A percentile compares a stretch with the other conserved stretches of the same genome.
Evolutionary conservation across 495 filamentous ascomycete genomes (phyloP).

Genomic region (Cercophora scortea): DNA sequence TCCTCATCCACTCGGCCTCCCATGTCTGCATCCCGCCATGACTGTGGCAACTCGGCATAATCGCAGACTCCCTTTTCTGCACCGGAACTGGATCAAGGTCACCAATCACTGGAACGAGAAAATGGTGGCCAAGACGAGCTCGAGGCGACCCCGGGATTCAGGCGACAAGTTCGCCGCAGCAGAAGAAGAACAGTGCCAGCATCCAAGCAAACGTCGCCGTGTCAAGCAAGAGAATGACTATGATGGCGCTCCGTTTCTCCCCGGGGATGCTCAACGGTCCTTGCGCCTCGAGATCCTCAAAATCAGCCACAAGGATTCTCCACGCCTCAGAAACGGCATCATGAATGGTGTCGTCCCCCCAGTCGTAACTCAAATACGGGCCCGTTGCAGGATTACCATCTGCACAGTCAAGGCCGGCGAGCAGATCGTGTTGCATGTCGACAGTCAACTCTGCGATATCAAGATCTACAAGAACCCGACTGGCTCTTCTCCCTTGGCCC

Average conservation of each 20-base stretch:
- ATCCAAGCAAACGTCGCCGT: constrained; percentile 33
- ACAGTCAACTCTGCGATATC: constrained; percentile 41
- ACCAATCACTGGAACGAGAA: constrained; percentile 19
- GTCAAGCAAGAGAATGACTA: constrained; percentile 19
- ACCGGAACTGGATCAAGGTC: constrained; percentile 27
- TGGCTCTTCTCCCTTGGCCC: constrained; percentile 30
- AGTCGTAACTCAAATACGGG: constrained; percentile 30
- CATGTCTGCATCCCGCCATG: not conserved
- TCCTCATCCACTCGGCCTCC: no score
- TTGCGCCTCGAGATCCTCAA: constrained; percentile 42
- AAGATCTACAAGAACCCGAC: constrained; percentile 37
- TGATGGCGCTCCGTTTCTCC: constrained; percentile 23
- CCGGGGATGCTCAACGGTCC: constrained; percentile 20
- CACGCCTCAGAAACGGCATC: constrained; percentile 28
- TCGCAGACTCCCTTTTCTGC: constrained; percentile 26
- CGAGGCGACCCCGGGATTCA: constrained; percentile 13
- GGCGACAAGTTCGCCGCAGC: constrained; percentile 24
- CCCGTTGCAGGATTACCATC: constrained; percentile 38
- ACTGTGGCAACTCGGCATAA: constrained; percentile 1
- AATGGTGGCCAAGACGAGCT: constrained; percentile 36
- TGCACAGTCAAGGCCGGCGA: constrained; percentile 17
- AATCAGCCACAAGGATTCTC: constrained; percentile 36
- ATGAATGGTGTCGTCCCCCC: constrained; percentile 30
- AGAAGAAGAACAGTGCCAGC: constrained; percentile 13
- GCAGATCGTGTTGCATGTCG: constrained; percentile 29